Conservation (phyloP, 495 filamentous ascomycete genomes). For the Trichoderma orchidacearum region DNA sequence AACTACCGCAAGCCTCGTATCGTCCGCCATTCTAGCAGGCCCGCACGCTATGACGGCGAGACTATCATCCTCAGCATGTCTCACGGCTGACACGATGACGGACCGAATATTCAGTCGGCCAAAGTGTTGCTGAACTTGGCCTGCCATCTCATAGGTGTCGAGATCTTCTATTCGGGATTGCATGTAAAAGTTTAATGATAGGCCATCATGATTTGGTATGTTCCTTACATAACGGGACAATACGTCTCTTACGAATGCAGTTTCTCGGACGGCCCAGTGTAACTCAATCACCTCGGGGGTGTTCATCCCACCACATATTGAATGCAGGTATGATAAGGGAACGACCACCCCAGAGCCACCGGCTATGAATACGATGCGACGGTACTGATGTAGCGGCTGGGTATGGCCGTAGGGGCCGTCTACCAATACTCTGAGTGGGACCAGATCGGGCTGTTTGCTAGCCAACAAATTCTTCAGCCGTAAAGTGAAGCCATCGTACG, state of each 20-base stretch:
- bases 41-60: constrained; percentile 37
- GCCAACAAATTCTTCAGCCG: constrained; percentile 20
- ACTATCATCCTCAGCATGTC: neutral
- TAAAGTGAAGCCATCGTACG: constrained; percentile 35
- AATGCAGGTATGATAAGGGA: constrained; percentile 33
- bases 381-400: constrained; percentile 32
- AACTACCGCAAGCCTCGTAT: constrained; percentile 29
- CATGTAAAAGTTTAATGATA: neutral
- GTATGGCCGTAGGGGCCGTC: constrained; percentile 47
- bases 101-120: constrained; percentile 1
- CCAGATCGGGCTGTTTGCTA: constrained; percentile 4
- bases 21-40: constrained; percentile 33
- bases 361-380: constrained; percentile 41
- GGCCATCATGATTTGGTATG: neutral
- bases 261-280: constrained; percentile 28
- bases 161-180: neutral
- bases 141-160: neutral
- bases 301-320: constrained; percentile 16
- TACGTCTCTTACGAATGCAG: neutral
- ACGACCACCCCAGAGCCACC: constrained; percentile 48
- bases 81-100: neutral
- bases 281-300: constrained; percentile 17
- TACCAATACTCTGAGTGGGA: constrained; percentile 22
- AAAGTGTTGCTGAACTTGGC: neutral
- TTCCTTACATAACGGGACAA: neutral